A percentile compares a stretch with the other conserved stretches of the same genome.
Conservation (phyloP, 257 asterid genomes). For the Ocimum tenuiflorum region DNA sequence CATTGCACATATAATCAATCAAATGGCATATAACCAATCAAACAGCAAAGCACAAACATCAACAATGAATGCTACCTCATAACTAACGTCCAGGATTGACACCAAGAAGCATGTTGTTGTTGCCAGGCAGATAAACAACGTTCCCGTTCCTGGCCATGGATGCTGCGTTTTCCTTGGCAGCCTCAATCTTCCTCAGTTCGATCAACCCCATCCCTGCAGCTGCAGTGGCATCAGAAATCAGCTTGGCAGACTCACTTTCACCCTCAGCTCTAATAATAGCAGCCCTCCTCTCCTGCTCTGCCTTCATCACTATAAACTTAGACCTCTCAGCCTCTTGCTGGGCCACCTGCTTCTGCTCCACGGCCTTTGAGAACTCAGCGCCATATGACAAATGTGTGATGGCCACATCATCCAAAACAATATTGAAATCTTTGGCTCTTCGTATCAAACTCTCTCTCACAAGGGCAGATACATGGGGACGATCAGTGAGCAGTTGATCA, state of each 20-base stretch:
- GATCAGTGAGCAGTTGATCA: slow-evolving; percentile 83
- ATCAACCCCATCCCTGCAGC: slow-evolving; percentile 63
- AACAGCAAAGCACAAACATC: slow-evolving; percentile 38
- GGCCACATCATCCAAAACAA: slow-evolving; percentile 83
- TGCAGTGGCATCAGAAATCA: slow-evolving; percentile 67
- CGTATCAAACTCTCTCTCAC: slow-evolving; percentile 77
- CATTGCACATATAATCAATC: background rate
- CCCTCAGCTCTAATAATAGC: slow-evolving; percentile 70
- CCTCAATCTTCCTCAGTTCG: slow-evolving; percentile 72
- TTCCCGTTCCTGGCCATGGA: slow-evolving; percentile 45
- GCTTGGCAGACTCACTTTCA: slow-evolving; percentile 66
- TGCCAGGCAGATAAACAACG: slow-evolving; percentile 45
- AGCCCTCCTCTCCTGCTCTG: slow-evolving; percentile 76
- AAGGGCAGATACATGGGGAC: slow-evolving; percentile 87
- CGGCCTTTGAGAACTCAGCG: slow-evolving; percentile 82
- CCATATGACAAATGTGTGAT: slow-evolving; percentile 91
- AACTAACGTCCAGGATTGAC: slow-evolving; percentile 49
- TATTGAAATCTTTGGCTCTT: slow-evolving; percentile 86
- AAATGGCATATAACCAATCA: background rate
- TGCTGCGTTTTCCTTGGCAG: slow-evolving; percentile 49
- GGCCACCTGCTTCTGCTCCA: slow-evolving; percentile 98
- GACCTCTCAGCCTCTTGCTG: slow-evolving; percentile 98
- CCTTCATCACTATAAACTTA: slow-evolving; percentile 78
- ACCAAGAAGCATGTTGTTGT: slow-evolving; percentile 55
- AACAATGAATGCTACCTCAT: slow-evolving; percentile 29